Evolutionary conservation across 352 stramenopile genomes (phyloP), one percentile per base, ranked within the genome.

Genomic region (Blastocystis sp.): DNA sequence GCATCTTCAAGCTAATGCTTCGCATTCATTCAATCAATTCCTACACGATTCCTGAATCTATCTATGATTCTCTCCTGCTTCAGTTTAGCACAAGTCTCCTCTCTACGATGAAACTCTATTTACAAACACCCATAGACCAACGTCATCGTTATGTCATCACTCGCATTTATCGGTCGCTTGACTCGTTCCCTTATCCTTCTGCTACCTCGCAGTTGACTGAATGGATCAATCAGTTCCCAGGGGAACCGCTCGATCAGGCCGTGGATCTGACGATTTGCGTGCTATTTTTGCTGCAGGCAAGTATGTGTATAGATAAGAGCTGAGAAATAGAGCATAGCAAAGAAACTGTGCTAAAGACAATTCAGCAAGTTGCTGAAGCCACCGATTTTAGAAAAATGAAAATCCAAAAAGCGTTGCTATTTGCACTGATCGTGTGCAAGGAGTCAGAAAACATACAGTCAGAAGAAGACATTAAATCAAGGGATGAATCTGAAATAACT

Each of bases 231-330:
- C 43, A 34, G 18, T 66, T 84, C 23, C 20, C 23, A 13, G 45
- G 53, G 18, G 18, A 9, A 18, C 29, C 59, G 20, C 15, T 66
- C n/a, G 26, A 84, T 39, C 26, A 50, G 8, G 15, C 23, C 1
- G 37, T 84, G 7, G 54, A 64, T 29, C 23, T 43, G 13, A 84
- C 73, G 5, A 53, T 84, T 7, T 64, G 73, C 73, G 53, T 84
- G 18, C 39, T 84, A 29, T 66, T 53, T 45, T 20, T 68, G 8
- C 20, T 84, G 13, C 73, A 41, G 9, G 34, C 11, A 64, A 66
- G 73, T 84, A 18, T 39, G 7, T 23, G 18, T 15, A 13, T 5
- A 13, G 3, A 6, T 45, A 8, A 34, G 0, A 11, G 37, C 0
- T 84, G 5, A 84, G 18, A 15, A 7, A 29, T 11, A 84, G 73